Base-by-base conservation (phyloP, 306 rosid genomes). In the Quercus rubra region DNA sequence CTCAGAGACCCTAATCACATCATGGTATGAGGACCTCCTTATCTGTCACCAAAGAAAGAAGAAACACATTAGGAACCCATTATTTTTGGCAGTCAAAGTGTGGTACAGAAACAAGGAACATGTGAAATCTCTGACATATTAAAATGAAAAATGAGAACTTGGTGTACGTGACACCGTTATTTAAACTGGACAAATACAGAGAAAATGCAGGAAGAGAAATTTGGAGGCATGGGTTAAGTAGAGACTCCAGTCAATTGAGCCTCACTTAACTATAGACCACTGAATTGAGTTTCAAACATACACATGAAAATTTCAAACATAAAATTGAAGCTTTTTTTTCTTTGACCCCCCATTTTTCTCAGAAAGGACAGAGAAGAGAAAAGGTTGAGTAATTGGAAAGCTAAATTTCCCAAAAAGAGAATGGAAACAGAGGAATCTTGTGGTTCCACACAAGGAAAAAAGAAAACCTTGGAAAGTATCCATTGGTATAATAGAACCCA, bases 1-100 rank as follows among this genome's bases (percentile, higher is more conserved):
- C 89, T 96, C 99, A 13, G 86, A 80, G 6, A 96, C 97, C 75
- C 99, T 82, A 0, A 96, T 96, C 77, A 96, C 99, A 81, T 96
- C 99, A 76, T 96, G 99, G 83, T 96, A 96, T 0, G 99, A 96
- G 43, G 99, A 96, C 81, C 99, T 89, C 86, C 99, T 83, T 54
- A 96, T 96, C 99, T 95, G 97, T 58, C 70, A 28, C 15, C 4
- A 74, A 71, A 41, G 17, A 15, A 62, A 49, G 74, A 43, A 77
- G 55, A 46, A 38, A 38, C 54, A 18, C 74, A 74, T 77, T n/a
- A 74, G 71, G 73, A 41, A 31, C 10, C 20, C 46, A 58, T 38
- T 55, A 76, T 72, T 54, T 35, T 54, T 70, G 62, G 23, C 25
- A 2, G 3, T 20, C 7, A 43, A 46, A 46, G 14, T 59, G 61